A percentile compares a stretch with the other conserved stretches of the same genome.
Conservation (phyloP, 768 basidiomycete species). For the Leucogyrophana mollusca region DNA sequence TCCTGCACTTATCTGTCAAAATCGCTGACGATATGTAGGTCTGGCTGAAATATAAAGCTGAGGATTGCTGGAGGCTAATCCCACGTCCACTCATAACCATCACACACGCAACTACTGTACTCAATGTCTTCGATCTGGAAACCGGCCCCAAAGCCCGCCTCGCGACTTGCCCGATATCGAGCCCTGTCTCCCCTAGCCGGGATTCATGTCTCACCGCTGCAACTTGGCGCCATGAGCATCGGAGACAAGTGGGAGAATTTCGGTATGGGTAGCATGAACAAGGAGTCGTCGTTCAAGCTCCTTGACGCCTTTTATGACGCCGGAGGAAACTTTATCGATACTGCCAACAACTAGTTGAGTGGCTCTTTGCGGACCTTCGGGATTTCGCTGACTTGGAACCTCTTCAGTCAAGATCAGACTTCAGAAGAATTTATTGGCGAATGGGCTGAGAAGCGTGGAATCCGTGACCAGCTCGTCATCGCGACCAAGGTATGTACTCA, state of each 20-base stretch:
- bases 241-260: slow-evolving; percentile 36
- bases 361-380: neutral
- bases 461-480: slow-evolving; percentile 40
- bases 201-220: slow-evolving; percentile 41
- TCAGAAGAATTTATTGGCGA: slow-evolving; percentile 42
- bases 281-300: slow-evolving; percentile 37
- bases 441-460: slow-evolving; percentile 37
- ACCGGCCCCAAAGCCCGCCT: slow-evolving; percentile 24
- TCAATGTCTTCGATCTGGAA: slow-evolving; percentile 7
- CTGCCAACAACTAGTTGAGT: slow-evolving; percentile 48
- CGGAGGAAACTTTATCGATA: slow-evolving; percentile 47
- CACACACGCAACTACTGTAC: too few species aligned
- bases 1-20: too few species aligned
- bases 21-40: too few species aligned
- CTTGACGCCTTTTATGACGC: slow-evolving; percentile 38
- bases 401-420: slow-evolving; percentile 30
- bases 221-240: slow-evolving; percentile 43
- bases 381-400: neutral
- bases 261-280: slow-evolving; percentile 32
- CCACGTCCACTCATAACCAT: neutral
- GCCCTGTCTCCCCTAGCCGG: slow-evolving; percentile 35
- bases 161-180: slow-evolving; percentile 32
- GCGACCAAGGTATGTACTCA: slow-evolving; percentile 34
- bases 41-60: neutral
- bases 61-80: neutral